These are phyloP conservation scores for Fraxinus angustifolia DNA, from an alignment of 305 asterid species.

Conservation along the genomic window DNA sequence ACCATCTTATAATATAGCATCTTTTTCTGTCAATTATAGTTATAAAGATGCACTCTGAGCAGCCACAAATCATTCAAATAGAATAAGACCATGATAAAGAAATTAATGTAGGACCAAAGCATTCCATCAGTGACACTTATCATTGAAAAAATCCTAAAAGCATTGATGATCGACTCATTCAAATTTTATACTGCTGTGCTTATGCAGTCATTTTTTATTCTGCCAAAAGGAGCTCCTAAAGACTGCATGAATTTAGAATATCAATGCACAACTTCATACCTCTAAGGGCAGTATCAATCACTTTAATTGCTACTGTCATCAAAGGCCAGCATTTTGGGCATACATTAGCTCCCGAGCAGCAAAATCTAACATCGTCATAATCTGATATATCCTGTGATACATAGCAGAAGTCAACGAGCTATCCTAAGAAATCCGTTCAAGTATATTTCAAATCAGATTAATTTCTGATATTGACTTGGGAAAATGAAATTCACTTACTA, in stretches of 20 bases:
- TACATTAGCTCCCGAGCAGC: slow-evolving; percentile 95
- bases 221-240: not conserved
- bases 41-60: not conserved
- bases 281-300: slow-evolving; percentile 86
- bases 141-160: not conserved
- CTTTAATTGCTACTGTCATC: slow-evolving; percentile 90
- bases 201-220: not conserved
- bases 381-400: slow-evolving; percentile 74
- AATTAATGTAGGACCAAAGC: not conserved
- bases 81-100: not conserved
- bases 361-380: slow-evolving; percentile 90
- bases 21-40: not conserved
- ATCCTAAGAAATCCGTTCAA: not conserved
- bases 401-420: slow-evolving; percentile 15
- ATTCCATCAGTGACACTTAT: not conserved
- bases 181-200: not conserved
- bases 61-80: not conserved
- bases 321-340: slow-evolving; percentile 92
- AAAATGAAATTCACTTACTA: slow-evolving; percentile 47
- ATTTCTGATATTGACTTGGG: not conserved
- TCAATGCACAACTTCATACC: slow-evolving; percentile 38
- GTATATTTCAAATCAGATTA: slow-evolving; percentile 1
- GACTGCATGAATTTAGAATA: not conserved
- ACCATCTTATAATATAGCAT: not conserved
- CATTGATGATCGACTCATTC: not conserved